phyloP scores from a whole-genome alignment of 2,329 filamentous ascomycete genomes.

The Cercospora sp. region DNA sequence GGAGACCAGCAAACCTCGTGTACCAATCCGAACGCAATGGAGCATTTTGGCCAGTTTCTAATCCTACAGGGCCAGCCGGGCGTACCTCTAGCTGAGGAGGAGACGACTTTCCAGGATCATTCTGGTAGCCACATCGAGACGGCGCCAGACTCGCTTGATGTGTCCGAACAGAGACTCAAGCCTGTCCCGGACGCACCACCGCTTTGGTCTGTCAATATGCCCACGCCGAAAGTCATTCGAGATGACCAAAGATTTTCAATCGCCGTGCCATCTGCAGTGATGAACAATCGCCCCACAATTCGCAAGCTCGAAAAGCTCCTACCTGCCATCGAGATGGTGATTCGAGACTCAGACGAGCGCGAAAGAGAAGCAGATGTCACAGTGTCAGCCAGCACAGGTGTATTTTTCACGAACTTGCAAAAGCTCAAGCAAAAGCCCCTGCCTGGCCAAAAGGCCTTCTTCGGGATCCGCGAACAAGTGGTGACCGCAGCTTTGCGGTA shows the following conservation, averaged over 20 bases:
- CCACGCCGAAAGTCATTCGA: background rate
- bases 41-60: slow-evolving; percentile 10
- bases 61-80: slow-evolving; percentile 3
- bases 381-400: slow-evolving; percentile 66
- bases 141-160: background rate
- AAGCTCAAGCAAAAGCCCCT: slow-evolving; percentile 70
- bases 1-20: background rate
- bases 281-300: slow-evolving; percentile 32
- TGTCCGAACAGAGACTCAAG: background rate
- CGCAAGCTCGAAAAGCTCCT: slow-evolving; percentile 54
- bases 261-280: background rate
- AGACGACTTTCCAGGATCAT: background rate
- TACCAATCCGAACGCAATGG: slow-evolving; percentile 3
- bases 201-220: background rate
- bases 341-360: slow-evolving; percentile 51
- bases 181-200: background rate
- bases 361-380: slow-evolving; percentile 68
- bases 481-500: slow-evolving; percentile 59
- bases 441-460: slow-evolving; percentile 57
- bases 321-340: slow-evolving; percentile 56
- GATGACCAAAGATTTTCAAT: background rate
- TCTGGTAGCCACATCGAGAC: background rate
- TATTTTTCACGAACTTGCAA: slow-evolving; percentile 71
- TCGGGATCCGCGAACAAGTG: slow-evolving; percentile 58
- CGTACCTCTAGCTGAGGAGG: background rate